Conservation (phyloP, 2,329 filamentous ascomycete genomes). For the Venturia asperata region DNA sequence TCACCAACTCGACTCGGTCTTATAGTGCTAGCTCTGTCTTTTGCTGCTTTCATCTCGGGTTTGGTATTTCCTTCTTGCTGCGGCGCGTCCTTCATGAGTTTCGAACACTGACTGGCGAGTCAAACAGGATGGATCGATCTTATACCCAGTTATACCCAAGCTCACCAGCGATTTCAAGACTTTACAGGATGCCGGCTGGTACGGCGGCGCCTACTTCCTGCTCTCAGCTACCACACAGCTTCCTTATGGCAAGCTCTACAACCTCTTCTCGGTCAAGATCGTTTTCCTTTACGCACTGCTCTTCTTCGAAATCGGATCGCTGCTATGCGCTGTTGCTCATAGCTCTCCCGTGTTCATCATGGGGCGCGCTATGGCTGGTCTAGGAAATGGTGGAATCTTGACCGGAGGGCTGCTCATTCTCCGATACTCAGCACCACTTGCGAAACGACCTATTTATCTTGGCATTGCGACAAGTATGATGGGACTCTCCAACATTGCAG, state of each 20-base stretch:
- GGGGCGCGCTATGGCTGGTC: conserved; percentile 55
- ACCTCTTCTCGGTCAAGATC: too few relatives aligned
- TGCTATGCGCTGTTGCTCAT: conserved; percentile 39
- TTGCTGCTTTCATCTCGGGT: too few relatives aligned
- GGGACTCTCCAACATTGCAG: conserved; percentile 25
- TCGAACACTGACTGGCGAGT: too few relatives aligned
- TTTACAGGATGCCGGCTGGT: conserved; percentile 38
- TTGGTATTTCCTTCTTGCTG: too few relatives aligned
- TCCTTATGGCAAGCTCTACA: too few relatives aligned
- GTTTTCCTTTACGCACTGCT: too few relatives aligned
- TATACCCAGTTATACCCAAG: conserved; percentile 27
- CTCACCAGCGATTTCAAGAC: conserved; percentile 37
- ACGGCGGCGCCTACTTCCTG: conserved; percentile 23
- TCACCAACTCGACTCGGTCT: too few relatives aligned
- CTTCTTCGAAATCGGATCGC: too few relatives aligned
- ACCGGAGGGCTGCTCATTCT: conserved; percentile 57
- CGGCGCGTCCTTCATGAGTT: too few relatives aligned
- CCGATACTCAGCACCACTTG: conserved; percentile 36
- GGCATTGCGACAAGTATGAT: background rate
- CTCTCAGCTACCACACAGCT: too few relatives aligned
- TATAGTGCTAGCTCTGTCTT: too few relatives aligned
- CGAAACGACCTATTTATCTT: background rate
- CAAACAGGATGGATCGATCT: too few relatives aligned
- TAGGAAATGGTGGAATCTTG: conserved; percentile 56
- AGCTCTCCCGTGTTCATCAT: conserved; percentile 57